A percentile compares a stretch with the other conserved stretches of the same genome.
phyloP scores from a whole-genome alignment of 768 basidiomycete species.

The Rhizopogon salebrosus region DNA sequence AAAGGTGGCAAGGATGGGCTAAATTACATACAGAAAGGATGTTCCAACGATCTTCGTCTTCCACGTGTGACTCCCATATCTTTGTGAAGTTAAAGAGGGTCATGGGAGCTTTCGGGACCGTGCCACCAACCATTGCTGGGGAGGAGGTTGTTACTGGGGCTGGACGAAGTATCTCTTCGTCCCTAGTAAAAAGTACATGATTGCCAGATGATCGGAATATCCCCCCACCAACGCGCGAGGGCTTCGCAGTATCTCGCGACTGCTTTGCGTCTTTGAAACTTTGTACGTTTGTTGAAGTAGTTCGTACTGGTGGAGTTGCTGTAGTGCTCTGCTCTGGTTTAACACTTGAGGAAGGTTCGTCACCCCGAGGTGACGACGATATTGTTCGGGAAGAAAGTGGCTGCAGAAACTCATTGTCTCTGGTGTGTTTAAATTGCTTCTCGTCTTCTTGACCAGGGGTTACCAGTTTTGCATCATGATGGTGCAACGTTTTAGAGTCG shows the following conservation, averaged over 20 bases:
- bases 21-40: constrained; percentile 50
- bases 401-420: constrained; percentile 26
- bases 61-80: constrained; percentile 45
- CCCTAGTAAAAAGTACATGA: constrained; percentile 47
- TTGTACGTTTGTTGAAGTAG: constrained; percentile 13
- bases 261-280: constrained; percentile 59
- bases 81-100: constrained; percentile 62
- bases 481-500: background rate
- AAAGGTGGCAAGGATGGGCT: background rate
- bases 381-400: constrained; percentile 34
- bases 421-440: constrained; percentile 3
- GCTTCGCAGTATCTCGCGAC: constrained; percentile 41
- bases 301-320: constrained; percentile 1
- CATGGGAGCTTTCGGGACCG: constrained; percentile 25
- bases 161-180: constrained; percentile 8
- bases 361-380: background rate
- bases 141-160: constrained; percentile 1
- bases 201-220: constrained; percentile 66
- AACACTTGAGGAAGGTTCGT: constrained; percentile 9
- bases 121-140: constrained; percentile 1
- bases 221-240: constrained; percentile 57
- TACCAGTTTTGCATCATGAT: constrained; percentile 6
- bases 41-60: constrained; percentile 46
- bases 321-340: constrained; percentile 9
- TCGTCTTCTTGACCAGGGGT: constrained; percentile 2